Evolutionary conservation across 2,329 filamentous ascomycete genomes (phyloP).

Genomic region (Curvularia hawaiiensis): DNA sequence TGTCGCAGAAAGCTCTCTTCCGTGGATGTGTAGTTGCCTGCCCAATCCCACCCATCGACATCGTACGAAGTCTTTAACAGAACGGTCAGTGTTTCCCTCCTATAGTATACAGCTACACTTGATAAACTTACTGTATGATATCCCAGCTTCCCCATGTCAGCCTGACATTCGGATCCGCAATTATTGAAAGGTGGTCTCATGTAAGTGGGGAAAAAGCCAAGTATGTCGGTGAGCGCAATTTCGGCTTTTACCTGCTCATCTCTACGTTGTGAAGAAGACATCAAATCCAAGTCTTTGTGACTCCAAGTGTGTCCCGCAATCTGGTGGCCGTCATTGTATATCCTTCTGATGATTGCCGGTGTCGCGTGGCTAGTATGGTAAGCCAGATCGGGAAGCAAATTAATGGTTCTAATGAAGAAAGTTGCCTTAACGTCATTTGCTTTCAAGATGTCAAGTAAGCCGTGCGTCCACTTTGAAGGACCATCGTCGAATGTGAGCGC

Average conservation of each 20-base stretch:
- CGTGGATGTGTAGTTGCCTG: constrained; percentile 2
- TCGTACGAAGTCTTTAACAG: constrained; percentile 4
- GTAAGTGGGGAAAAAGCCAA: constrained; percentile 56
- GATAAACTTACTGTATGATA: constrained; percentile 51
- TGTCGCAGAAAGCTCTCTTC: background rate
- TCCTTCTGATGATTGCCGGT: constrained; percentile 51
- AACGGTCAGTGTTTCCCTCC: constrained; percentile 8
- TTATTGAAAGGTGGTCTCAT: constrained; percentile 58
- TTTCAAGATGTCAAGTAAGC: constrained; percentile 59
- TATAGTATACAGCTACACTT: background rate
- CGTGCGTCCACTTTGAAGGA: constrained; percentile 56
- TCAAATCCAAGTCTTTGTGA: constrained; percentile 36
- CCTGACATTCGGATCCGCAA: constrained; percentile 41
- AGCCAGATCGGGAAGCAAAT: constrained; percentile 51
- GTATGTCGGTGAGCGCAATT: constrained; percentile 54
- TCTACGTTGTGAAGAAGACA: background rate
- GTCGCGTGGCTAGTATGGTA: constrained; percentile 50
- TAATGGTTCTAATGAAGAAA: constrained; percentile 43
- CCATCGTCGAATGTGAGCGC: constrained; percentile 63
- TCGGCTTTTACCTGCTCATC: constrained; percentile 59
- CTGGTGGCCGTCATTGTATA: constrained; percentile 58
- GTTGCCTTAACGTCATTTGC: constrained; percentile 56
- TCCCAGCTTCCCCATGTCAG: constrained; percentile 50
- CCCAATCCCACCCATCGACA: constrained; percentile 4
- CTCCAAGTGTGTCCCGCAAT: constrained; percentile 56